These are phyloP conservation scores for Onygenales sp. DNA, from an alignment of 2,329 filamentous ascomycete genomes.

Conservation along the genomic window DNA sequence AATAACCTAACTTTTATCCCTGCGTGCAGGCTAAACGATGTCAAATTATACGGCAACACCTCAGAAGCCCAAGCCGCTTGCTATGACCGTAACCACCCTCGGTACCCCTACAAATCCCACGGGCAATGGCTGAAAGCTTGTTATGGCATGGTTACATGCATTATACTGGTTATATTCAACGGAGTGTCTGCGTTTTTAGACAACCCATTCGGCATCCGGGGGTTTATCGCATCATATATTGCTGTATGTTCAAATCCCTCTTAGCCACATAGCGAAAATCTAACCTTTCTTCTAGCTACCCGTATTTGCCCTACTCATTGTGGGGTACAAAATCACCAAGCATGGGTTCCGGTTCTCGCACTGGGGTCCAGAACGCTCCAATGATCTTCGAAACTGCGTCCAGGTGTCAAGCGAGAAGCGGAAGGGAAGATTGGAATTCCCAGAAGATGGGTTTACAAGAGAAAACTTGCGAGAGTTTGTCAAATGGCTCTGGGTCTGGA, in stretches of 20 bases:
- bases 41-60: slow-evolving; percentile 29
- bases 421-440: slow-evolving; percentile 29
- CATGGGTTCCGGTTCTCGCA: slow-evolving; percentile 24
- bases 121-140: slow-evolving; percentile 19
- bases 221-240: slow-evolving; percentile 33
- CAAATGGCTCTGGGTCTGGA: slow-evolving; percentile 31
- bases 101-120: slow-evolving; percentile 21
- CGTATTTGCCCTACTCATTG: slow-evolving; percentile 28
- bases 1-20: neutral
- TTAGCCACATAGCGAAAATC: neutral
- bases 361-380: slow-evolving; percentile 29
- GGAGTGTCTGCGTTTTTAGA: slow-evolving; percentile 11
- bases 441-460: slow-evolving; percentile 22
- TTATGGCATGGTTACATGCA: slow-evolving; percentile 16
- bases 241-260: slow-evolving; percentile 22
- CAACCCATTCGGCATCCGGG: slow-evolving; percentile 25
- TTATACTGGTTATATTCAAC: slow-evolving; percentile 15
- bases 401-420: slow-evolving; percentile 23
- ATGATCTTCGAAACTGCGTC: slow-evolving; percentile 28
- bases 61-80: slow-evolving; percentile 19
- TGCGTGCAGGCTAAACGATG: slow-evolving; percentile 25
- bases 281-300: slow-evolving; percentile 19
- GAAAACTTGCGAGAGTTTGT: slow-evolving; percentile 22
- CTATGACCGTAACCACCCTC: slow-evolving; percentile 15
- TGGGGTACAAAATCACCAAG: slow-evolving; percentile 30